phyloP scores from a whole-genome alignment of 305 asterid genomes.

The Fraxinus sp. region DNA sequence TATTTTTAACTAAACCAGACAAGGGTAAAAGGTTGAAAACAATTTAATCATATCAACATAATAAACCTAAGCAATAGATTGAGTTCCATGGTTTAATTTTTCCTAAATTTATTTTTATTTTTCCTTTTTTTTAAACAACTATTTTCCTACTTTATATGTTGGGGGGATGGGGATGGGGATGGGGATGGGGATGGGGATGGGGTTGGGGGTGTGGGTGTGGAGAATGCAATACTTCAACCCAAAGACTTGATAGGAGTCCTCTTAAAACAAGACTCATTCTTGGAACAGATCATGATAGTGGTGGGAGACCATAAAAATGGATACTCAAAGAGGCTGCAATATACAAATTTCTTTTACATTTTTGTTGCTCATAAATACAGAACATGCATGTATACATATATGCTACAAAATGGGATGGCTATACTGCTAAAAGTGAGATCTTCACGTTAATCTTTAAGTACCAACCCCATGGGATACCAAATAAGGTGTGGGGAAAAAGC shows the following conservation, averaged over 20 bases:
- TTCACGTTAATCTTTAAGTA: neutral
- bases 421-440: neutral
- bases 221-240: neutral
- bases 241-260: neutral
- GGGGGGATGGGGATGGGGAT: neutral
- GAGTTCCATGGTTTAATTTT: neutral
- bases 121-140: neutral
- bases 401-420: neutral
- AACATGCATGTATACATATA: neutral
- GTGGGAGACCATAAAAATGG: neutral
- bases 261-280: neutral
- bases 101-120: neutral
- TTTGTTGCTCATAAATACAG: neutral
- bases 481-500: conserved; percentile 1
- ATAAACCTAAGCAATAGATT: neutral
- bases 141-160: neutral
- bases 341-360: conserved; percentile 3
- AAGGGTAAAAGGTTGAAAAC: neutral
- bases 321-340: neutral
- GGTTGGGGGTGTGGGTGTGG: neutral
- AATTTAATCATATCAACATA: neutral
- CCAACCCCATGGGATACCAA: neutral
- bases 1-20: neutral
- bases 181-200: neutral
- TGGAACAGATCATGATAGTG: neutral